A percentile compares a stretch with the other conserved stretches of the same genome.
phyloP scores from a whole-genome alignment of 2,329 filamentous ascomycete genomes.

The Sporothrix pseudoabietina region DNA sequence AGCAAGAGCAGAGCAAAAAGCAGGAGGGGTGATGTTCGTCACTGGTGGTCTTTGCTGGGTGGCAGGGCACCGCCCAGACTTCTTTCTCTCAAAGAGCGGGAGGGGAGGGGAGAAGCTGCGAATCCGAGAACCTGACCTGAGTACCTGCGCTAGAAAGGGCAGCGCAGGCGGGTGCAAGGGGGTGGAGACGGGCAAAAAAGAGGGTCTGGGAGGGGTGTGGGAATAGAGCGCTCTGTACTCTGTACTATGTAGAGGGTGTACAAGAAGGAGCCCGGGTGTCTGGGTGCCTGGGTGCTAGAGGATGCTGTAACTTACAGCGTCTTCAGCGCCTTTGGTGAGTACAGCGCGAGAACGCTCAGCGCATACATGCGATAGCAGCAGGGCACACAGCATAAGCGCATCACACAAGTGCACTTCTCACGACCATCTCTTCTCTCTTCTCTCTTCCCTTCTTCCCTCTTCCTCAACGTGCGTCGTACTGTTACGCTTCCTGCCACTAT shows the following conservation, averaged over 20 bases:
- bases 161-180: constrained; percentile 24
- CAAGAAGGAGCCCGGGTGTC: no score
- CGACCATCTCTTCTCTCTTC: background rate
- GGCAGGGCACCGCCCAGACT: constrained; percentile 13
- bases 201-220: constrained; percentile 7
- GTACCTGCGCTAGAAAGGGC: constrained; percentile 32
- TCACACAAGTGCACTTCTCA: background rate
- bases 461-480: no score
- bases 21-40: background rate
- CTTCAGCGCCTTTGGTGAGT: no score
- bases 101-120: background rate
- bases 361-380: background rate
- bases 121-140: constrained; percentile 1
- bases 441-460: no score
- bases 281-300: background rate
- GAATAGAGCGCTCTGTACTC: background rate
- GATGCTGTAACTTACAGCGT: background rate
- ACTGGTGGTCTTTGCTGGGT: background rate
- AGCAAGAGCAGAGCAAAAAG: background rate
- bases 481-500: no score
- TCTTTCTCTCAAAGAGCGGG: background rate
- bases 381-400: background rate
- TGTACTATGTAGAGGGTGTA: background rate
- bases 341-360: background rate
- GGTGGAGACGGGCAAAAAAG: constrained; percentile 10